A percentile compares a stretch with the other conserved stretches of the same genome.
Evolutionary conservation across 1,139 yeast genomes (phyloP).

Genomic region (Candida sanyaensis): DNA sequence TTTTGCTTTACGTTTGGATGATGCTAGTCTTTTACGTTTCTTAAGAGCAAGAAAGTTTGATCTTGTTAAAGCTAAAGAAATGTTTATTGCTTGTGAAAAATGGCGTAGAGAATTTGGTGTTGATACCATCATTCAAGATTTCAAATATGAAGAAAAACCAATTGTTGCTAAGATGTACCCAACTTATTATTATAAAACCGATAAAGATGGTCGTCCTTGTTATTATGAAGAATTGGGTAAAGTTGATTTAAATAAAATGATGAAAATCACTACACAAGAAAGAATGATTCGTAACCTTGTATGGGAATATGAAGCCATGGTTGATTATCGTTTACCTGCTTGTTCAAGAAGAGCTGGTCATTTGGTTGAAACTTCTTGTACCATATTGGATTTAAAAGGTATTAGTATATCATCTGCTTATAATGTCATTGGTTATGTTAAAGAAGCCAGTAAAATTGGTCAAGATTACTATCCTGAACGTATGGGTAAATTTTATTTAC

Average conservation of each 20-base stretch:
- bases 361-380: constrained; percentile 93
- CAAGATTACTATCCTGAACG: constrained; percentile 99
- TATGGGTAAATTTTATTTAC: constrained; percentile 95
- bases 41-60: constrained; percentile 96
- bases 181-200: constrained; percentile 96
- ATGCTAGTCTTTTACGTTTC: constrained; percentile 86
- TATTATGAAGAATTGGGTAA: constrained; percentile 92
- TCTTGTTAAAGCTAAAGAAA: constrained; percentile 70
- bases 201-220: constrained; percentile 94
- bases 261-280: constrained; percentile 91
- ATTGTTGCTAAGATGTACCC: constrained; percentile 89
- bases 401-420: constrained; percentile 82
- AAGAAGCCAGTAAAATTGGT: constrained; percentile 91
- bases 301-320: constrained; percentile 96
- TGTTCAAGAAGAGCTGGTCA: constrained; percentile 81
- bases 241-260: constrained; percentile 87
- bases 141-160: constrained; percentile 88
- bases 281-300: constrained; percentile 95
- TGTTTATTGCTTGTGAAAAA: constrained; percentile 85
- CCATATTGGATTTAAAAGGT: constrained; percentile 93
- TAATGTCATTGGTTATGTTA: constrained; percentile 83
- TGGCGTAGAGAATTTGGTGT: constrained; percentile 91
- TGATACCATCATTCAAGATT: constrained; percentile 81
- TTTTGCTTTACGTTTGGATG: constrained; percentile 76
- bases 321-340: constrained; percentile 84